These are phyloP conservation scores for Cadophora luteo-olivacea DNA, from an alignment of 2,329 filamentous ascomycete genomes.

Conservation along the genomic window DNA sequence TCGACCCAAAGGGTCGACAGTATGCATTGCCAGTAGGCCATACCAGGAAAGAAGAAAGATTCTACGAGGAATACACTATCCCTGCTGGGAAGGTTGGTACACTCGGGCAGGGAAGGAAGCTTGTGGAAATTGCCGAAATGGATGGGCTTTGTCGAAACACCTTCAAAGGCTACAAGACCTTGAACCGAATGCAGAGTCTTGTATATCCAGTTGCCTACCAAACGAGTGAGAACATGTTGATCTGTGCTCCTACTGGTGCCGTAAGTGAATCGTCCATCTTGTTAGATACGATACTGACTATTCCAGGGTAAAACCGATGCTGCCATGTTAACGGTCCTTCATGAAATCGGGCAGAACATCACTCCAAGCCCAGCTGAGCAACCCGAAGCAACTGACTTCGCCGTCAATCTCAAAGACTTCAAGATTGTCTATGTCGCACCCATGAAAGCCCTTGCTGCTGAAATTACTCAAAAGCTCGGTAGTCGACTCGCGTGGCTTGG, in stretches of 20 bases:
- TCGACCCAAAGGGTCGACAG: conserved; percentile 80
- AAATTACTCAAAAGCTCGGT: conserved; percentile 93
- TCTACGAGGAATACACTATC: conserved; percentile 89
- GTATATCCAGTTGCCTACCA: conserved; percentile 95
- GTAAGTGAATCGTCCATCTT: conserved; percentile 50
- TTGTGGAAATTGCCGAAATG: conserved; percentile 81
- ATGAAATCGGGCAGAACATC: conserved; percentile 86
- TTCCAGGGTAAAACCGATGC: conserved; percentile 89
- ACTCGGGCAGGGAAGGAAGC: conserved; percentile 73
- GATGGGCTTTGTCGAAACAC: conserved; percentile 91
- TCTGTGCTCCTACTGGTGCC: conserved; percentile 96
- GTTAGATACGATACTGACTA: conserved; percentile 2
- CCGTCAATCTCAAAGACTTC: conserved; percentile 85
- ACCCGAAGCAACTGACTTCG: conserved; percentile 76
- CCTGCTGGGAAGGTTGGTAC: conserved; percentile 82
- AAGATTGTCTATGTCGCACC: conserved; percentile 99
- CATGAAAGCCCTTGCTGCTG: conserved; percentile 97
- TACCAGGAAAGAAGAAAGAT: conserved; percentile 72
- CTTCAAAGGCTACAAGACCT: conserved; percentile 89
- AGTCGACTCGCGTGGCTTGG: conserved; percentile 94
- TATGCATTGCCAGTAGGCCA: conserved; percentile 83
- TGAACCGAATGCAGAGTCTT: conserved; percentile 98
- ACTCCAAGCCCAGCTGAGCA: conserved; percentile 80
- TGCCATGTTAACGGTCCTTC: conserved; percentile 94
- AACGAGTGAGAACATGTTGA: conserved; percentile 97